Evolutionary conservation across 2,329 filamentous ascomycete genomes (phyloP), one percentile per base, ranked within the genome.

Genomic region (Sporothrix variecibatus): DNA sequence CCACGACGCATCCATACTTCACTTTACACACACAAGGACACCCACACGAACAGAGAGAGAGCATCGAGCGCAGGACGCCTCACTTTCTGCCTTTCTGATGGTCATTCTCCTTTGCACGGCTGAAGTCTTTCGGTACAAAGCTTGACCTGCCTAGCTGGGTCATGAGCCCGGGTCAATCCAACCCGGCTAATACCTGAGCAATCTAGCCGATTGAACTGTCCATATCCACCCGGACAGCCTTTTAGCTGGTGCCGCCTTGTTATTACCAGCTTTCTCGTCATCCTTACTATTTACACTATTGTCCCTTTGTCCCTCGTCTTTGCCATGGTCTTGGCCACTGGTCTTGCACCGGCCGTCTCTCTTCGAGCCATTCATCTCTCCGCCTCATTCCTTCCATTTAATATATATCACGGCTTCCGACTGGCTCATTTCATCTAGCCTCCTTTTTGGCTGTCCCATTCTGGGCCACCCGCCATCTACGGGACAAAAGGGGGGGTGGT

Each of bases 161-260:
- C 73, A 72, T 74, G 73, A 68, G 68, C 46, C 73, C 73, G 73
- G 73, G 73, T 71, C 68, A 74, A 74, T 74, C 73, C 73, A 74
- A 67, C 58, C 73, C 73, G 73, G 73, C 72, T 74, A 71, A 74
- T 74, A 74, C 73, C 58, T 67, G 73, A 17, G 34, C 68, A 74
- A 67, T 71, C 68, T 71, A 67, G 60, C 68, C 68, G 68, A 71
- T 43, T 74, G 23, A 68, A 17, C 71, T 65, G 51, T 3, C 43
- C 67, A 71, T 56, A 46, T 65, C 20, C 62, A 51, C 65, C 40
- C 56, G 53, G 0, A 23, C 17, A 23, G 58, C 26, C 58, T 71
- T 60, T 20, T 71, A 58, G 58, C 67, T 71, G n/a, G 40, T 20
- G 26, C 26, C 38, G 31, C 26, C 56, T 56, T n/a, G 11, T 31